phyloP scores from a whole-genome alignment of 1,139 yeast species.

The Ashbya aceris region DNA sequence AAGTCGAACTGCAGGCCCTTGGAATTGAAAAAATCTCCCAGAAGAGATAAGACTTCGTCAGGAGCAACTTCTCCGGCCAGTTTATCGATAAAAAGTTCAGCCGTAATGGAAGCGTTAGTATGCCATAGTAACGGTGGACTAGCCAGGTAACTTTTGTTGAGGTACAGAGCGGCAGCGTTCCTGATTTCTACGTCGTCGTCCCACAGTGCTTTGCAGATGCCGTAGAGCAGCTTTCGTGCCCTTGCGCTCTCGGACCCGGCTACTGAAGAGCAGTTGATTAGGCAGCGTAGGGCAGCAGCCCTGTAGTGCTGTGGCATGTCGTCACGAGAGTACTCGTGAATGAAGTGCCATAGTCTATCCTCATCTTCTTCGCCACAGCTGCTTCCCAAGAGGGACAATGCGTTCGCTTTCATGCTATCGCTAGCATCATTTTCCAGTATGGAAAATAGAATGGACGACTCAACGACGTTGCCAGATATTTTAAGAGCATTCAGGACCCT shows the following conservation, averaged over 20 bases:
- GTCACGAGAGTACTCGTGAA: constrained; percentile 34
- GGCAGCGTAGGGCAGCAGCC: constrained; percentile 39
- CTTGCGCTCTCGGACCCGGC: neutral
- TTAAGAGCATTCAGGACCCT: constrained; percentile 35
- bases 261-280: constrained; percentile 27
- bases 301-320: constrained; percentile 40
- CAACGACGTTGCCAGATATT: constrained; percentile 14
- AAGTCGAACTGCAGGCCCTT: neutral
- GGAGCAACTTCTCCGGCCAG: constrained; percentile 12
- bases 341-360: constrained; percentile 29
- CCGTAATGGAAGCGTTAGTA: constrained; percentile 10
- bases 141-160: constrained; percentile 19
- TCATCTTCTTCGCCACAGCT: constrained; percentile 16
- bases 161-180: constrained; percentile 30
- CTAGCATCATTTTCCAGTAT: constrained; percentile 28
- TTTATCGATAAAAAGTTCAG: constrained; percentile 14
- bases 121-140: neutral
- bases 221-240: constrained; percentile 13
- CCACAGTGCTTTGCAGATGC: constrained; percentile 36
- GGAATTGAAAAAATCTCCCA: neutral
- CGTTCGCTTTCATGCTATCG: constrained; percentile 40
- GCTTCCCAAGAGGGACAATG: constrained; percentile 44
- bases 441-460: constrained; percentile 23
- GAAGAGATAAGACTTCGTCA: neutral
- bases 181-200: constrained; percentile 57